These are phyloP conservation scores for Vaccinium corymbosum DNA, from an alignment of 148 eudicot species.

Conservation along the genomic window DNA sequence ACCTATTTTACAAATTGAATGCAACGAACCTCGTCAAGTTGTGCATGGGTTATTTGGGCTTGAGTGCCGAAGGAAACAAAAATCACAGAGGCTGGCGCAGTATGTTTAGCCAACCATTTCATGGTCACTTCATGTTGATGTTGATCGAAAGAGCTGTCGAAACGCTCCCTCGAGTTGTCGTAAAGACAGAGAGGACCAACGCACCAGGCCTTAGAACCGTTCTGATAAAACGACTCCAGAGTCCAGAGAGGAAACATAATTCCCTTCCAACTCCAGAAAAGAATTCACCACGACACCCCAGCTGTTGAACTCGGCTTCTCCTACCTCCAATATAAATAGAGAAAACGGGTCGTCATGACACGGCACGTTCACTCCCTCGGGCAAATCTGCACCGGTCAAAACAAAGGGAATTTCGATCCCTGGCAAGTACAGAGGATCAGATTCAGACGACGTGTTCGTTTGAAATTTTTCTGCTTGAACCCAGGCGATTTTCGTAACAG, in stretches of 20 bases:
- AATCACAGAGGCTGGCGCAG: slow-evolving; percentile 7
- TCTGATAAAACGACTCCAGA: slow-evolving; percentile 15
- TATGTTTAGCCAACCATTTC: slow-evolving; percentile 20
- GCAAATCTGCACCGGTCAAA: slow-evolving; percentile 24
- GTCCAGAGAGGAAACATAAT: slow-evolving; percentile 14
- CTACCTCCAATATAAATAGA: slow-evolving; percentile 7
- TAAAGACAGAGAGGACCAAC: slow-evolving; percentile 29
- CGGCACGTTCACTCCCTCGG: background rate
- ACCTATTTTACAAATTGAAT: background rate
- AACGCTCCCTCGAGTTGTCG: background rate
- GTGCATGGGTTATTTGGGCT: slow-evolving; percentile 18
- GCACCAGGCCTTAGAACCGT: slow-evolving; percentile 28
- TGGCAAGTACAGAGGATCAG: slow-evolving; percentile 8
- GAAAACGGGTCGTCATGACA: slow-evolving; percentile 5
- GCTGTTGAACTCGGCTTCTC: slow-evolving; percentile 8
- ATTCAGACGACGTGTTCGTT: background rate
- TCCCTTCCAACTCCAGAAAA: slow-evolving; percentile 29
- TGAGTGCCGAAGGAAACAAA: slow-evolving; percentile 35
- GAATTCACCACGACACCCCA: slow-evolving; percentile 31
- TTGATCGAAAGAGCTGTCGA: background rate
- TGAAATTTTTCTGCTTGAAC: background rate
- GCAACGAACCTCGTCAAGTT: slow-evolving; percentile 27
- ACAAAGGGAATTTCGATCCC: slow-evolving; percentile 23
- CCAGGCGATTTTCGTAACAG: background rate
- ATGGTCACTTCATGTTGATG: background rate